Evolutionary conservation across 2,329 filamentous ascomycete genomes (phyloP).

Genomic region (Phyllosticta citribraziliensis): DNA sequence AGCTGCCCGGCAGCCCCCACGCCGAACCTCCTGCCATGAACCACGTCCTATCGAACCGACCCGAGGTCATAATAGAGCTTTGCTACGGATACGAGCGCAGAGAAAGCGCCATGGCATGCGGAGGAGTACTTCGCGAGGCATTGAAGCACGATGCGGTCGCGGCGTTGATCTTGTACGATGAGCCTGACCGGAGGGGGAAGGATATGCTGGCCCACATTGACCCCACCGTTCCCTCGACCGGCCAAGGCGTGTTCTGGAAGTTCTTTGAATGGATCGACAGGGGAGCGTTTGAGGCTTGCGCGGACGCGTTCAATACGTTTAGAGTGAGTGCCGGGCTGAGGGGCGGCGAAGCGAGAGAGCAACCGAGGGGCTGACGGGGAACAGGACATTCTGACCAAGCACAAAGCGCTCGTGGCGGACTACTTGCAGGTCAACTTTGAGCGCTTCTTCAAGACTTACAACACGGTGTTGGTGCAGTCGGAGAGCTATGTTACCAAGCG

Average conservation of each 20-base stretch:
- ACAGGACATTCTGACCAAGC: slow-evolving; percentile 85
- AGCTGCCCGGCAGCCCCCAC: slow-evolving; percentile 54
- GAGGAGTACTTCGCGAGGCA: slow-evolving; percentile 79
- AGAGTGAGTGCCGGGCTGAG: slow-evolving; percentile 45
- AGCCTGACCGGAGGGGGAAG: slow-evolving; percentile 62
- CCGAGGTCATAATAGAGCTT: slow-evolving; percentile 68
- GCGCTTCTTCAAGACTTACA: slow-evolving; percentile 86
- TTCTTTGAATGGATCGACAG: slow-evolving; percentile 98
- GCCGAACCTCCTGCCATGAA: slow-evolving; percentile 75
- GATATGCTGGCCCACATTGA: slow-evolving; percentile 64
- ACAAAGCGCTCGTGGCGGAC: slow-evolving; percentile 81
- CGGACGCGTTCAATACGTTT: slow-evolving; percentile 96
- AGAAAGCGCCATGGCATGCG: slow-evolving; percentile 85
- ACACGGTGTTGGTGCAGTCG: slow-evolving; percentile 76
- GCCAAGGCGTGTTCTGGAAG: slow-evolving; percentile 84
- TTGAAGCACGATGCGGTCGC: slow-evolving; percentile 86
- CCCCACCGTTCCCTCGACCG: slow-evolving; percentile 62
- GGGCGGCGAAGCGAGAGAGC: background rate
- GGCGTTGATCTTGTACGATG: slow-evolving; percentile 85
- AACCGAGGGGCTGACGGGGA: slow-evolving; percentile 13
- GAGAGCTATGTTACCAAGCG: slow-evolving; percentile 96
- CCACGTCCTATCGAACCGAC: slow-evolving; percentile 77
- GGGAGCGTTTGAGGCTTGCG: slow-evolving; percentile 90
- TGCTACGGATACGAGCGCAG: slow-evolving; percentile 84
- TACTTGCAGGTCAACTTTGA: slow-evolving; percentile 88